Evolutionary conservation across 148 eudicot species (phyloP).

Genomic region (Vaccinium macrocarpon): DNA sequence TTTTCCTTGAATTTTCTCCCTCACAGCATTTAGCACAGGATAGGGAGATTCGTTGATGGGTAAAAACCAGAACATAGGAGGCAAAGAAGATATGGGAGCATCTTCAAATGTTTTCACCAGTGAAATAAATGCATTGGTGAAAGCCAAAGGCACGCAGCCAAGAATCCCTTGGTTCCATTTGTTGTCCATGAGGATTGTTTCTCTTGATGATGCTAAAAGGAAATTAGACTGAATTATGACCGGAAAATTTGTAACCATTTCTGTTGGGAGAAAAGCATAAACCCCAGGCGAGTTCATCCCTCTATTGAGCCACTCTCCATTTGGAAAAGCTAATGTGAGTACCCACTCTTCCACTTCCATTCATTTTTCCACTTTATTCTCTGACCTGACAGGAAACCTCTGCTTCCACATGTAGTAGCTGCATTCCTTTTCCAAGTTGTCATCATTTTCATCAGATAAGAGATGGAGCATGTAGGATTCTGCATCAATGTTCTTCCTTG

Average conservation of each 20-base stretch:
- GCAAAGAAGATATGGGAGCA: constrained; percentile 43
- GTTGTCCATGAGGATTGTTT: constrained; percentile 57
- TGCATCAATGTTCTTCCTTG: constrained; percentile 47
- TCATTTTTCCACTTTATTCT: constrained; percentile 50
- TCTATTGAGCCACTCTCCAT: constrained; percentile 53
- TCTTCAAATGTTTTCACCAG: constrained; percentile 38
- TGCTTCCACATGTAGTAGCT: constrained; percentile 74
- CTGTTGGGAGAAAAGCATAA: constrained; percentile 71
- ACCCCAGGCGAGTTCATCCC: constrained; percentile 55
- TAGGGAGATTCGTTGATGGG: constrained; percentile 39
- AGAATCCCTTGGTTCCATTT: constrained; percentile 73
- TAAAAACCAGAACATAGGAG: constrained; percentile 45
- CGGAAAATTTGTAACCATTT: constrained; percentile 65
- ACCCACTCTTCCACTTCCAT: constrained; percentile 62
- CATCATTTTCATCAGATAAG: constrained; percentile 38
- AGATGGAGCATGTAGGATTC: constrained; percentile 59
- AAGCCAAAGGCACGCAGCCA: constrained; percentile 55
- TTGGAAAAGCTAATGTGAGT: constrained; percentile 67
- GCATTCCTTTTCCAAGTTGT: constrained; percentile 38
- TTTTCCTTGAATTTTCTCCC: constrained; percentile 36
- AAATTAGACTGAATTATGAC: constrained; percentile 76
- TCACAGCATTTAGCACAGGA: constrained; percentile 37
- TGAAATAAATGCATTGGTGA: constrained; percentile 46
- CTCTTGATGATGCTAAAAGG: constrained; percentile 65
- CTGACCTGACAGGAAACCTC: constrained; percentile 51